Percentiles rank a stretch among this genome's conserved stretches.
Conservation (phyloP, 108 stramenopile species). For the Conticribra guillardii region DNA sequence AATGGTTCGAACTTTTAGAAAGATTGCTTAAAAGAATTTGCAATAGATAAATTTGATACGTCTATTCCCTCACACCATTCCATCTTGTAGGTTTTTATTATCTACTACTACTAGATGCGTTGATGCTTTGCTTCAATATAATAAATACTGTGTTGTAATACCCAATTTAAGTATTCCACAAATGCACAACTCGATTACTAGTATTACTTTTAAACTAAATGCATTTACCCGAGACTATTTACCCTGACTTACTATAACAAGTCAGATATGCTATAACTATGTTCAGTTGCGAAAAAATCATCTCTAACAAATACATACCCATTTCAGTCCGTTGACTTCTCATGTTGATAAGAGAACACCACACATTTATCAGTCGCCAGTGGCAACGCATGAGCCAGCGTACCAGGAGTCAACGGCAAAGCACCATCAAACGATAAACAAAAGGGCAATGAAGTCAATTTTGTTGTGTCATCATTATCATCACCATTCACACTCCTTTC, state of each 20-base stretch:
- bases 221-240: too few relatives aligned
- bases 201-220: too few relatives aligned
- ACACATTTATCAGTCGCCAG: slow-evolving; percentile 41
- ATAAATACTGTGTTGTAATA: too few relatives aligned
- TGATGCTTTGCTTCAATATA: too few relatives aligned
- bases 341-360: slow-evolving; percentile 28
- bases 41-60: background rate
- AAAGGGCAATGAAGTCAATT: slow-evolving; percentile 25
- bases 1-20: slow-evolving; percentile 13
- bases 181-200: too few relatives aligned
- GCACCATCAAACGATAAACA: slow-evolving; percentile 55
- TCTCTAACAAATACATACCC: background rate
- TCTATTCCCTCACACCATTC: too few relatives aligned
- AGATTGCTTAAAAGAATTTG: background rate
- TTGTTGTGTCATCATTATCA: background rate
- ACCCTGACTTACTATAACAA: too few relatives aligned
- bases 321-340: background rate
- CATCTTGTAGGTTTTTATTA: too few relatives aligned
- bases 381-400: slow-evolving; percentile 40
- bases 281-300: too few relatives aligned
- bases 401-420: slow-evolving; percentile 29
- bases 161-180: too few relatives aligned
- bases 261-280: too few relatives aligned
- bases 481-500: background rate
- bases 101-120: too few relatives aligned